phyloP scores from a whole-genome alignment of 1,139 yeast genomes.

The Nakaseomyces sp. region DNA sequence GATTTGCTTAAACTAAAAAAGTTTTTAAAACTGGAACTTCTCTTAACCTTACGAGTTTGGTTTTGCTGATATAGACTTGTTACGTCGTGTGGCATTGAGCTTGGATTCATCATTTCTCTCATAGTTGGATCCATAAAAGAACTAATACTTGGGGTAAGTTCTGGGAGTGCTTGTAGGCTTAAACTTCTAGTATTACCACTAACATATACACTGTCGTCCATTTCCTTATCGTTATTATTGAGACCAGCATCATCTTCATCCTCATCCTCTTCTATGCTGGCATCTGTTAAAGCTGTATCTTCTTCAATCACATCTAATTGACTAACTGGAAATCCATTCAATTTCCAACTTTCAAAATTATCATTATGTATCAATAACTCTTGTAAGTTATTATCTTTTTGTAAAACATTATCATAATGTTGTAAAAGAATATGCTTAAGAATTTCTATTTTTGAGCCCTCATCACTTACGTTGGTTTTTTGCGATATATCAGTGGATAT shows the following conservation, averaged over 20 bases:
- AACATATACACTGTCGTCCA: constrained; percentile 19
- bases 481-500: constrained; percentile 41
- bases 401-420: constrained; percentile 17
- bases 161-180: constrained; percentile 19
- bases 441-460: constrained; percentile 4
- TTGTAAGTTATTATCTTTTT: not conserved
- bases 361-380: not conserved
- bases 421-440: constrained; percentile 20
- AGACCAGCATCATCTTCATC: constrained; percentile 1
- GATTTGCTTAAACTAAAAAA: constrained; percentile 5
- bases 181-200: constrained; percentile 22
- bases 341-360: not conserved
- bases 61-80: constrained; percentile 15
- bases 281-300: constrained; percentile 7
- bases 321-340: constrained; percentile 11
- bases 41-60: constrained; percentile 7
- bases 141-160: constrained; percentile 14
- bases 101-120: constrained; percentile 19
- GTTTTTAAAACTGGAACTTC: constrained; percentile 21
- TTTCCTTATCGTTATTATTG: not conserved
- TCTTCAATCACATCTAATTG: constrained; percentile 17
- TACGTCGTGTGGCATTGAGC: constrained; percentile 7
- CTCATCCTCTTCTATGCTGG: not conserved
- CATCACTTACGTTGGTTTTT: constrained; percentile 17
- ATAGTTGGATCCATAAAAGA: constrained; percentile 18